Evolutionary conservation across 2,329 filamentous ascomycete species (phyloP), one percentile per base, ranked within the genome.

Genomic region (Penicillium occitanis): DNA sequence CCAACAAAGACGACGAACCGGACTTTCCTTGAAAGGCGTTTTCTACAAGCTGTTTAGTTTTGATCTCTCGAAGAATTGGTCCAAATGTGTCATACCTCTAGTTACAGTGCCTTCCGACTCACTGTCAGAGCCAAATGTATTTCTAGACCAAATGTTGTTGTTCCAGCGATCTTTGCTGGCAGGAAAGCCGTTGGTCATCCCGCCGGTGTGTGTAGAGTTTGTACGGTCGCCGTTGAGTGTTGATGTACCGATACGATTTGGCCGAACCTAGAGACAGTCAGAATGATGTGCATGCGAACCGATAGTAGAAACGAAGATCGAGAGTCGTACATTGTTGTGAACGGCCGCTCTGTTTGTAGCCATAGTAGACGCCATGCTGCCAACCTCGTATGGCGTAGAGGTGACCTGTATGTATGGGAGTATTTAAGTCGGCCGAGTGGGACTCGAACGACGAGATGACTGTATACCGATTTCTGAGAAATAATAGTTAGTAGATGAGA

Each of bases 1-100:
- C 84, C 67, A 91, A 83, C 46, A 93, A 81, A 66, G 89, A 90
- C 68, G 88, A 85, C 5, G 90, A 91, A 59, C 90, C 90, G 3
- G 87, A 88, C 72, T 89, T 87, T 64, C 81, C 83, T 70, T 86
- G 84, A 46, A 83, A 77, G 10, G 69, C 72, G 42, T 69, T 70
- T 2, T 79, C 72, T 65, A 61, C 6, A 42, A 10, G 19, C 1
- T 58, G 50, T 1, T 67, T 58, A 66, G 58, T 51, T 42, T 61
- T 37, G 37, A 50, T 4, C 17, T 7, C 55, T 57, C 61, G 37
- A 37, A 61, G 35, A 5, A 30, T n/a, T 30, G n/a, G 1, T 33
- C 7, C 25, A 25, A 25, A 25, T 22, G 50, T 35, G 13, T 25
- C 69, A 22, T 75, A 88, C 85, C 85, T 81, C 81, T 81, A 60